Percentiles rank a stretch among this genome's conserved stretches.
Conservation (phyloP, 805 yeast species). For the Metschnikowia henanensis region DNA sequence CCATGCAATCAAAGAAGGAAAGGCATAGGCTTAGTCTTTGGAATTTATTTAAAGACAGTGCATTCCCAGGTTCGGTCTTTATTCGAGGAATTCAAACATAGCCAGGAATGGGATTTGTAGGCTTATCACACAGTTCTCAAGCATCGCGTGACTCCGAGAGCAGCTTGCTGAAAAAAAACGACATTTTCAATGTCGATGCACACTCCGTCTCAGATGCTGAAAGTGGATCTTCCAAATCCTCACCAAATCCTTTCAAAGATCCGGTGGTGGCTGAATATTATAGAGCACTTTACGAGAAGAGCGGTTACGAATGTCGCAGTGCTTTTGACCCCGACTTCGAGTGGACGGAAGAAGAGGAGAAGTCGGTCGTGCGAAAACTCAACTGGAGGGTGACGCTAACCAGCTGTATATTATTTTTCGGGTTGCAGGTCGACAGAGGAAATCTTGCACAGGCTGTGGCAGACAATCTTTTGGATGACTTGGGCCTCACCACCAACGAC, state of each 20-base stretch:
- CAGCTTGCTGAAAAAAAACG: slow-evolving; percentile 4
- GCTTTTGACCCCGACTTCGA: slow-evolving; percentile 55
- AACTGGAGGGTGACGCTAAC: slow-evolving; percentile 57
- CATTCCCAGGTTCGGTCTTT: too few relatives aligned
- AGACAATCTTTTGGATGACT: slow-evolving; percentile 53
- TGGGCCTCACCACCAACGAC: slow-evolving; percentile 53
- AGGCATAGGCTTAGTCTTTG: not conserved
- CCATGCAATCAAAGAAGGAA: not conserved
- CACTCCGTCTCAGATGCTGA: slow-evolving; percentile 14
- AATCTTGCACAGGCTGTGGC: slow-evolving; percentile 59
- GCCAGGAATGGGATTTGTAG: slow-evolving; percentile 8
- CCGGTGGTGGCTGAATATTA: slow-evolving; percentile 49
- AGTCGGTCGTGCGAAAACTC: slow-evolving; percentile 46
- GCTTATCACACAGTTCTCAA: not conserved
- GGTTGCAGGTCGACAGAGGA: slow-evolving; percentile 58
- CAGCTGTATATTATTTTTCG: slow-evolving; percentile 60
- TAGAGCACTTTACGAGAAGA: slow-evolving; percentile 43
- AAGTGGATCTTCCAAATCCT: slow-evolving; percentile 2
- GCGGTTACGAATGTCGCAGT: slow-evolving; percentile 54
- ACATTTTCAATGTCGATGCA: slow-evolving; percentile 26
- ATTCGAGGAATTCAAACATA: too few relatives aligned
- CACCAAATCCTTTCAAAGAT: slow-evolving; percentile 33
- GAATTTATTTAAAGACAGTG: too few relatives aligned
- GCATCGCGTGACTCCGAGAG: slow-evolving; percentile 4
- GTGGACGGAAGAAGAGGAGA: slow-evolving; percentile 57